Evolutionary conservation across 2,329 filamentous ascomycete genomes (phyloP), one percentile per base, ranked within the genome.

Genomic region (Podosphaera leucotricha): DNA sequence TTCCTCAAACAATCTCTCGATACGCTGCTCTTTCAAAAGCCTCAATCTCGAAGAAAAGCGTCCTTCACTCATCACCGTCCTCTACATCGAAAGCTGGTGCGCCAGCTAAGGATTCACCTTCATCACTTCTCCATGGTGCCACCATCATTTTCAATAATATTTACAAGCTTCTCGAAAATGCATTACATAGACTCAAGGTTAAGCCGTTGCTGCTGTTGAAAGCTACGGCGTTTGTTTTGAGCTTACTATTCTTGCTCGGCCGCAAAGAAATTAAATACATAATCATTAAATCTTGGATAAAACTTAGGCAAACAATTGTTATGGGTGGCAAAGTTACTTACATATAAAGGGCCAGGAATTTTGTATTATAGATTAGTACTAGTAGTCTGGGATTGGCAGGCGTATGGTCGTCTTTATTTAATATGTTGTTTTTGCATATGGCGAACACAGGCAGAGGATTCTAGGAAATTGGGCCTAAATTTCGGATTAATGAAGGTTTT

Each of bases 261-360:
- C 71, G 81, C 53, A 70, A 72, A 54, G 78, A 80, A 55, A 65
- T 92, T 13, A 72, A 86, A 36, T 76, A 92, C 51, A 71, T 80
- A 50, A 60, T 94, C 30, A 70, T 75, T 57, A 69, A 76, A 45
- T 75, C 75, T 8, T 92, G 84, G 84, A 71, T 10, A 15, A 54
- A 54, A 37, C 46, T 57, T 0, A 48, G 45, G 42, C 44, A 46
- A 43, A 57, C 90, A 0, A 77, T 87, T 3, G 86, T 86, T 1
- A 95, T 95, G 87, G 90, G 87, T 2, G 81, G 92, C 50, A 95
- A 94, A 65, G 86, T 95, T 55, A 92, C 81, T 59, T 95, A 95
- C 63, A 92, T 98, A 47, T 95, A 62, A 67, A 13, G 24, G 3
- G 38, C 1, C 15, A 24, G 28, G 28, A 11, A 33, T 11, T 13